Evolutionary conservation across 164 flowering plant species (phyloP).

Genomic region (Cinnamomum micranthum): DNA sequence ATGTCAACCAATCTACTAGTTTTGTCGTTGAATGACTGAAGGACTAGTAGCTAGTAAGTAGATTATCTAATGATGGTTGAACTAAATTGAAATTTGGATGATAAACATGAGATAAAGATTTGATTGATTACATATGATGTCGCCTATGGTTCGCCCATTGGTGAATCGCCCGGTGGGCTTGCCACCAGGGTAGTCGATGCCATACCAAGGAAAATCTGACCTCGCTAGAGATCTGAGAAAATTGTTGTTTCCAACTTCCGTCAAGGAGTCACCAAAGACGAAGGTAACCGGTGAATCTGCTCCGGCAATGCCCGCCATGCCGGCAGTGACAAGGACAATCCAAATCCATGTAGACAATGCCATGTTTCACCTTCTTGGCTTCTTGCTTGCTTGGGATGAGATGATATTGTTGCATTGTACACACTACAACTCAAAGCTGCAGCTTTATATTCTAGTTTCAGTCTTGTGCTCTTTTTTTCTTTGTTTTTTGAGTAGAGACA

Average conservation of each 20-base stretch:
- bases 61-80: neutral
- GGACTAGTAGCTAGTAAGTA: neutral
- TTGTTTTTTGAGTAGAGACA: neutral
- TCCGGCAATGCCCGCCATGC: neutral
- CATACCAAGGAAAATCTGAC: slow-evolving; percentile 66
- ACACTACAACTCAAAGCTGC: neutral
- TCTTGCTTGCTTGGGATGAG: neutral
- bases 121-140: slow-evolving; percentile 43
- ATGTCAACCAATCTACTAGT: neutral
- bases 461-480: too few relatives aligned
- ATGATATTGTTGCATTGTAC: neutral
- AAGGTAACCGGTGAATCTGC: slow-evolving; percentile 37
- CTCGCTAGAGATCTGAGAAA: slow-evolving; percentile 55
- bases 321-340: neutral
- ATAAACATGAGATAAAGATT: neutral
- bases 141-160: slow-evolving; percentile 75
- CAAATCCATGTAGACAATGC: neutral
- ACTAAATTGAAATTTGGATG: neutral
- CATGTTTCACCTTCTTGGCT: slow-evolving; percentile 14
- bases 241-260: slow-evolving; percentile 91
- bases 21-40: too few relatives aligned
- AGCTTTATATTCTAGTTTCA: neutral
- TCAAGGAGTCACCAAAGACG: slow-evolving; percentile 70
- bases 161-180: slow-evolving; percentile 75
- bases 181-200: slow-evolving; percentile 52